Evolutionary conservation across 2,329 filamentous ascomycete genomes (phyloP).

Genomic region (Cladophialophora exuberans): DNA sequence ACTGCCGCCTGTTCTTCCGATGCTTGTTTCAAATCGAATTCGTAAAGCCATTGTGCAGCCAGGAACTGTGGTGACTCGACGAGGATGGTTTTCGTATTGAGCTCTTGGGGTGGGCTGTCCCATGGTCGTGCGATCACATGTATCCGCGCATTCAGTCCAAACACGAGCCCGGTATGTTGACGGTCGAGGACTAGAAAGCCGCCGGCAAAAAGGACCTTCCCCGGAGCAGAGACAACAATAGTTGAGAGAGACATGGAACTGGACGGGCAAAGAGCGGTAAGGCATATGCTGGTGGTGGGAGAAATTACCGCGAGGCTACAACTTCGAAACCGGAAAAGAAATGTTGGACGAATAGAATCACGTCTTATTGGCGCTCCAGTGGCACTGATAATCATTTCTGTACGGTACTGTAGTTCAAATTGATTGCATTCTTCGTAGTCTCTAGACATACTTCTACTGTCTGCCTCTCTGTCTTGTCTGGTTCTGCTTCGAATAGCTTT

Average conservation of each 20-base stretch:
- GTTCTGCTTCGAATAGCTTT: too few relatives aligned
- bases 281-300: neutral
- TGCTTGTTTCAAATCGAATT: conserved; percentile 60
- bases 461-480: too few relatives aligned
- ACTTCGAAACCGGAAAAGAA: too few relatives aligned
- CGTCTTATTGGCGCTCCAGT: too few relatives aligned
- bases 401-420: too few relatives aligned
- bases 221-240: conserved; percentile 80
- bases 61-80: conserved; percentile 91
- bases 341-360: too few relatives aligned
- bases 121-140: conserved; percentile 60
- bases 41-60: conserved; percentile 85
- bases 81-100: conserved; percentile 57
- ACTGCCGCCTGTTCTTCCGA: conserved; percentile 71
- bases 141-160: conserved; percentile 66
- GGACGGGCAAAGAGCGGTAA: neutral
- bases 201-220: conserved; percentile 92
- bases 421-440: too few relatives aligned
- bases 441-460: too few relatives aligned
- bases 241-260: conserved; percentile 37
- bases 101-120: conserved; percentile 29
- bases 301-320: too few relatives aligned
- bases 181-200: conserved; percentile 94
- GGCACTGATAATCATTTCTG: too few relatives aligned
- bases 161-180: conserved; percentile 74